Evolutionary conservation across 1,284 basidiomycete species (phyloP).

Genomic region (Polyporus tsugae): DNA sequence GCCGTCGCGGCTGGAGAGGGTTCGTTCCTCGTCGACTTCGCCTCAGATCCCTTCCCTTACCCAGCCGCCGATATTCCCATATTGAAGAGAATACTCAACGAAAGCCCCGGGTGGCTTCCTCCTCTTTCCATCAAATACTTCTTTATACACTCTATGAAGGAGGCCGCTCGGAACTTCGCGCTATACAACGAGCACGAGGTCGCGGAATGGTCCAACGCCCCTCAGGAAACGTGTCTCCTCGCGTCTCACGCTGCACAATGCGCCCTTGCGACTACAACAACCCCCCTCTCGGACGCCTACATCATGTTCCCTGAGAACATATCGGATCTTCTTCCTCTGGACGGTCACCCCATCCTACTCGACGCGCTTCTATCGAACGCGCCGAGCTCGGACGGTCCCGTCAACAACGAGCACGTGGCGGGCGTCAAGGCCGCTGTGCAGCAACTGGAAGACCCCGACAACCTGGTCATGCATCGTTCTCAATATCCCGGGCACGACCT

Average conservation of each 20-base stretch:
- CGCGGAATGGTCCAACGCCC: neutral
- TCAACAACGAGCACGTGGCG: neutral
- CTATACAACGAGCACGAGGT: constrained; percentile 4
- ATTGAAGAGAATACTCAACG: neutral
- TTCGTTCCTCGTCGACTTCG: constrained; percentile 14
- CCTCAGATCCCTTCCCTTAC: neutral
- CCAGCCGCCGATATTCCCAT: neutral
- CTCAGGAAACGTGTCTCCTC: constrained; percentile 6
- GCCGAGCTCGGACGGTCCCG: neutral
- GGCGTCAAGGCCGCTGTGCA: neutral
- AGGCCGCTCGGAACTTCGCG: constrained; percentile 2
- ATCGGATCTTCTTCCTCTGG: constrained; percentile 11
- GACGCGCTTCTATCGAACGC: constrained; percentile 14
- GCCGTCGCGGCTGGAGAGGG: neutral
- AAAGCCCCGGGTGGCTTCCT: neutral
- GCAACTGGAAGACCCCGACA: constrained; percentile 8
- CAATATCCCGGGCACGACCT: neutral
- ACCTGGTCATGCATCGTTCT: constrained; percentile 11
- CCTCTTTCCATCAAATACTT: constrained; percentile 3
- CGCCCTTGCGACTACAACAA: neutral
- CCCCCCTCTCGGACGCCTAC: neutral
- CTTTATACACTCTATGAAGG: constrained; percentile 6
- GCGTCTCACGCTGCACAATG: constrained; percentile 18
- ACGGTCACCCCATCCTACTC: constrained; percentile 14
- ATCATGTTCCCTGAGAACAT: constrained; percentile 8